These are phyloP conservation scores for Curvularia sp. DNA, from an alignment of 2,329 filamentous ascomycete species.

Conservation along the genomic window DNA sequence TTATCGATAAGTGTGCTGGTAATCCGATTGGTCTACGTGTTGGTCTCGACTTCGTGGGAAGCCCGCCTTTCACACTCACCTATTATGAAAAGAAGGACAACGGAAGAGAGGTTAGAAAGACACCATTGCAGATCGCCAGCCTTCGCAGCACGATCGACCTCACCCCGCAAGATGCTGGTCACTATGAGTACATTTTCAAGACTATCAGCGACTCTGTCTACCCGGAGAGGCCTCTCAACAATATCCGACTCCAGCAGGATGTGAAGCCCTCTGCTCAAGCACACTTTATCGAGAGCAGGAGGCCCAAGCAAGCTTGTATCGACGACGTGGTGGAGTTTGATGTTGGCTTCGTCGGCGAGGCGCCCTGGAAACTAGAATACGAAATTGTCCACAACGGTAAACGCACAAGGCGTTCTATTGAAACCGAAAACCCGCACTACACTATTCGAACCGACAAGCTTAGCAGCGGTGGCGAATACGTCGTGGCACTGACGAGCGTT, in stretches of 20 bases:
- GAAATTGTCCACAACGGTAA: slow-evolving; percentile 91
- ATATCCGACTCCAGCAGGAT: slow-evolving; percentile 78
- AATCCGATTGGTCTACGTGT: slow-evolving; percentile 91
- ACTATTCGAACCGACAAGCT: slow-evolving; percentile 79
- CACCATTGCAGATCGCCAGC: slow-evolving; percentile 63
- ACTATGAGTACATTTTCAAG: slow-evolving; percentile 85
- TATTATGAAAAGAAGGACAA: slow-evolving; percentile 72
- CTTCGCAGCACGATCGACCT: slow-evolving; percentile 85
- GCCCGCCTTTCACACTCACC: slow-evolving; percentile 83
- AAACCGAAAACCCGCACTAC: slow-evolving; percentile 68
- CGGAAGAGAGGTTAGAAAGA: slow-evolving; percentile 61
- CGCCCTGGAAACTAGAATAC: slow-evolving; percentile 89
- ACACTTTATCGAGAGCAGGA: slow-evolving; percentile 64
- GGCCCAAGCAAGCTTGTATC: slow-evolving; percentile 75
- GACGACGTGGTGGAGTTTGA: slow-evolving; percentile 79
- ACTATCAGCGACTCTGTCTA: slow-evolving; percentile 86
- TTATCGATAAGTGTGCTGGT: slow-evolving; percentile 93
- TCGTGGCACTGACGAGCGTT: slow-evolving; percentile 81
- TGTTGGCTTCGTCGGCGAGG: slow-evolving; percentile 78
- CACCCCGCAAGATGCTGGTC: slow-evolving; percentile 78
- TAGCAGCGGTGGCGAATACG: slow-evolving; percentile 86
- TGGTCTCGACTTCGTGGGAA: slow-evolving; percentile 87
- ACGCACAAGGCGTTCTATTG: slow-evolving; percentile 71
- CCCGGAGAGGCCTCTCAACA: slow-evolving; percentile 57
- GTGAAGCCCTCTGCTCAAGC: slow-evolving; percentile 93